phyloP scores from a whole-genome alignment of 805 yeast genomes.

The Blastobotrys robertii region DNA sequence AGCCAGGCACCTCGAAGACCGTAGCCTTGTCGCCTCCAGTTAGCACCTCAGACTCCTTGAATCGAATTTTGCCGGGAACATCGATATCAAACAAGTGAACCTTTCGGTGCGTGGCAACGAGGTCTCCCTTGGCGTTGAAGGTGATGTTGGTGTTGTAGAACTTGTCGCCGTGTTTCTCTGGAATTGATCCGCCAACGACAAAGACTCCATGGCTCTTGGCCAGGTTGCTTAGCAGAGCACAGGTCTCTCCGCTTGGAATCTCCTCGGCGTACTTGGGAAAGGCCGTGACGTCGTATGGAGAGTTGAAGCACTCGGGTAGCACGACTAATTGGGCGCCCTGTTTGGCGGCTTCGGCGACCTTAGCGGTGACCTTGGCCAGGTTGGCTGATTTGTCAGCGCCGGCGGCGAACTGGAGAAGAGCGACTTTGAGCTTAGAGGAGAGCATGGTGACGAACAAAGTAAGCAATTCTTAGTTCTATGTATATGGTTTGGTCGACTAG shows the following conservation, averaged over 20 bases:
- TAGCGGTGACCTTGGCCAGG: slow-evolving; percentile 53
- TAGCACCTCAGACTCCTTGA: slow-evolving; percentile 69
- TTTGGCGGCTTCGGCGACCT: slow-evolving; percentile 58
- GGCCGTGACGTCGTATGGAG: slow-evolving; percentile 83
- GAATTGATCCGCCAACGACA: slow-evolving; percentile 87
- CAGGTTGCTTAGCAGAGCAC: slow-evolving; percentile 48
- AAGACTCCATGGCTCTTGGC: slow-evolving; percentile 58
- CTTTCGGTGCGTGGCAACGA: slow-evolving; percentile 83
- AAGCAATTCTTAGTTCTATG: too few relatives aligned
- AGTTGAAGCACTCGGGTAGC: slow-evolving; percentile 92
- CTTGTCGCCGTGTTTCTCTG: slow-evolving; percentile 55
- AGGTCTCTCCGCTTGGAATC: slow-evolving; percentile 64
- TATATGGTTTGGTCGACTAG: too few relatives aligned
- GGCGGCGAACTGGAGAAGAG: slow-evolving; percentile 74
- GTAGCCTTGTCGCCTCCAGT: slow-evolving; percentile 79
- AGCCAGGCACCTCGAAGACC: slow-evolving; percentile 53
- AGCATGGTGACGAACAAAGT: too few relatives aligned
- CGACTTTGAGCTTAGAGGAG: slow-evolving; percentile 46
- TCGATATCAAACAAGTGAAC: slow-evolving; percentile 88
- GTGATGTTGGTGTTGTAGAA: slow-evolving; percentile 64
- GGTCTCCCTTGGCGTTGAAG: slow-evolving; percentile 59
- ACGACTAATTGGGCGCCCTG: slow-evolving; percentile 63
- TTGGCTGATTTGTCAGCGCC: slow-evolving; percentile 77
- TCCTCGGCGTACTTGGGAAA: slow-evolving; percentile 81
- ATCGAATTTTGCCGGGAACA: slow-evolving; percentile 82